A percentile compares a stretch with the other conserved stretches of the same genome.
phyloP scores from a whole-genome alignment of 345 rosid species.

The Eucalyptus regnans region DNA sequence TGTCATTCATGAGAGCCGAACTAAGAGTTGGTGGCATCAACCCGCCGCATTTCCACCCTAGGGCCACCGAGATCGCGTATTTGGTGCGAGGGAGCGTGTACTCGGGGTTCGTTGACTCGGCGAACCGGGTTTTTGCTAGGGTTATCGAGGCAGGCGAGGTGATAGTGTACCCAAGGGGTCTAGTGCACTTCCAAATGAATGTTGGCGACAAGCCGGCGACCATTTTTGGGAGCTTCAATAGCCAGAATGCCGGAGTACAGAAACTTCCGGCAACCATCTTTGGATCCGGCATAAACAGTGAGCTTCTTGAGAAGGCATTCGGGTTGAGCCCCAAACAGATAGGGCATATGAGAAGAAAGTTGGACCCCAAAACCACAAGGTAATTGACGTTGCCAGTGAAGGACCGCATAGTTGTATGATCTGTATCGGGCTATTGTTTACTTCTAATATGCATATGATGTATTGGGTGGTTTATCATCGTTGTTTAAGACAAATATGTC shows the following conservation, averaged over 20 bases:
- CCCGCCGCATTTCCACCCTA: conserved; percentile 3
- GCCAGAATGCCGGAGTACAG: conserved; percentile 3
- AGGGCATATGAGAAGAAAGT: background rate
- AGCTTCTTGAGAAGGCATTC: conserved; percentile 7
- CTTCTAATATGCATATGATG: background rate
- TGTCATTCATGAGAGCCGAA: background rate
- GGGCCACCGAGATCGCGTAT: conserved; percentile 1
- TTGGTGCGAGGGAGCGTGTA: background rate
- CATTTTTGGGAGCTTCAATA: conserved; percentile 4
- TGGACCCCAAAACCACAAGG: background rate
- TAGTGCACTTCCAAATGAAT: conserved; percentile 9
- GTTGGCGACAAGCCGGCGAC: background rate
- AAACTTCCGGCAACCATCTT: conserved; percentile 2
- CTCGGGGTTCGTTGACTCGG: conserved; percentile 5
- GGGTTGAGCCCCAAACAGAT: conserved; percentile 1
- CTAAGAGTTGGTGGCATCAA: background rate
- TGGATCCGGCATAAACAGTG: background rate
- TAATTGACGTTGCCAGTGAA: background rate
- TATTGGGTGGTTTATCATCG: background rate
- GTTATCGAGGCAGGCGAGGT: conserved; percentile 1
- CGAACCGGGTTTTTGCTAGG: background rate
- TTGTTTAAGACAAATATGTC: background rate
- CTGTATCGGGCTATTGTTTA: background rate
- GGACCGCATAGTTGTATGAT: background rate
- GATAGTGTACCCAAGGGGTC: conserved; percentile 3